A percentile compares a stretch with the other conserved stretches of the same genome.
Conservation (phyloP, 2,329 filamentous ascomycete genomes). For the Cercospora canescens region DNA sequence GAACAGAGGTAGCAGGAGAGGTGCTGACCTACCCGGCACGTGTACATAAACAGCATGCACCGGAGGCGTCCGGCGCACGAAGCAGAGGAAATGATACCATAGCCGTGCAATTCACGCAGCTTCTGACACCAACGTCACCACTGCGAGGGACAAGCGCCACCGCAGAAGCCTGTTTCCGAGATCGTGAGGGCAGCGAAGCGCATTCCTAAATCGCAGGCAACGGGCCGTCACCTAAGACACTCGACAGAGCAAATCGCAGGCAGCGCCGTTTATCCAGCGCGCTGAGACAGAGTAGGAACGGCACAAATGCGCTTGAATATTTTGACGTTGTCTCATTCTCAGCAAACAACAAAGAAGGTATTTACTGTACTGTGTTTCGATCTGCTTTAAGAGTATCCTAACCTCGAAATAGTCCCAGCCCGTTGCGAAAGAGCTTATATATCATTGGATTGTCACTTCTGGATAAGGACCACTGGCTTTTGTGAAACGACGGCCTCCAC, state of each 20-base stretch:
- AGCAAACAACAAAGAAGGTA: background rate
- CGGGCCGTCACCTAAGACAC: background rate
- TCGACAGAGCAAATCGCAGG: background rate
- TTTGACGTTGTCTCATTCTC: background rate
- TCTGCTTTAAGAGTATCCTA: background rate
- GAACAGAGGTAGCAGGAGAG: too few species aligned
- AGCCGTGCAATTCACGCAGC: constrained; percentile 9
- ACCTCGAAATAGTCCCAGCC: background rate
- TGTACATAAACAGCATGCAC: constrained; percentile 5
- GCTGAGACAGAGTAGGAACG: background rate
- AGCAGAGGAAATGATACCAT: constrained; percentile 5
- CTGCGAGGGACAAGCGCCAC: background rate
- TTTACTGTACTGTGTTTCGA: background rate
- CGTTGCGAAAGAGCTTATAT: background rate
- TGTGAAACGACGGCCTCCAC: too few species aligned
- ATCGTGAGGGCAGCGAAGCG: background rate
- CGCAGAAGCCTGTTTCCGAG: background rate
- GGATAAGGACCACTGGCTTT: too few species aligned
- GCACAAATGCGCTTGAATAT: background rate
- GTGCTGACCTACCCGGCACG: background rate
- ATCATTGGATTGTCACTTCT: background rate
- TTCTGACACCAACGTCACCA: background rate
- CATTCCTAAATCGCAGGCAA: background rate
- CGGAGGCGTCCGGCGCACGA: constrained; percentile 9
- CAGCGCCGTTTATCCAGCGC: background rate